Conservation (phyloP, 441 rosid species). For the Hypseocharis bilobata region DNA sequence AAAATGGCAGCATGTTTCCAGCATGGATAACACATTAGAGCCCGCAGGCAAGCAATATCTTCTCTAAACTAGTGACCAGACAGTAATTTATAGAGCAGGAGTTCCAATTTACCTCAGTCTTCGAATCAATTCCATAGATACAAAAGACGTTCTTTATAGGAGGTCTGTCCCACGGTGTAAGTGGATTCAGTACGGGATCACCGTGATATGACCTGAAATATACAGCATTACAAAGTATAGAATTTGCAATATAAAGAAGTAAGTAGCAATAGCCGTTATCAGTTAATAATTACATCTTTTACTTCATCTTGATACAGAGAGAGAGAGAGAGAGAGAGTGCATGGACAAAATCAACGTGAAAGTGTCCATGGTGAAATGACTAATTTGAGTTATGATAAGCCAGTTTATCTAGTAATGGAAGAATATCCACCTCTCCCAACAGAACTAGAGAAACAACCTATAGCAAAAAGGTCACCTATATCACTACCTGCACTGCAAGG, state of each 20-base stretch:
- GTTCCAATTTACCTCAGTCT: conserved; percentile 62
- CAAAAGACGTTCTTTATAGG: conserved; percentile 90
- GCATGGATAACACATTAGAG: background rate
- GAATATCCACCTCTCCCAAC: background rate
- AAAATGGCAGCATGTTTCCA: conserved; percentile 11
- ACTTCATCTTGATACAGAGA: too few relatives aligned
- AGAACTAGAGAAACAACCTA: background rate
- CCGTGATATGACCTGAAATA: conserved; percentile 71
- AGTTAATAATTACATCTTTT: background rate
- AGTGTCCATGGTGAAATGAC: background rate
- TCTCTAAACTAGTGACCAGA: background rate
- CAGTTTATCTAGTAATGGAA: background rate
- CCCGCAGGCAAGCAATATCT: background rate
- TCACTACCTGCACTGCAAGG: background rate
- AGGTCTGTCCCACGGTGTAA: conserved; percentile 97
- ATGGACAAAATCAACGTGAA: background rate
- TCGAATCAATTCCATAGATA: conserved; percentile 76
- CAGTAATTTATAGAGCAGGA: background rate
- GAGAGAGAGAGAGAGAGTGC: too few relatives aligned
- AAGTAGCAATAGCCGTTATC: background rate
- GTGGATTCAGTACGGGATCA: conserved; percentile 86
- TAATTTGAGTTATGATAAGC: background rate
- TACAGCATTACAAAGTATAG: conserved; percentile 14
- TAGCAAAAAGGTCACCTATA: background rate
- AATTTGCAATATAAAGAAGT: conserved; percentile 2